Evolutionary conservation across 2,329 filamentous ascomycete genomes (phyloP).

Genomic region (Mycosphaerelloides madeirae): DNA sequence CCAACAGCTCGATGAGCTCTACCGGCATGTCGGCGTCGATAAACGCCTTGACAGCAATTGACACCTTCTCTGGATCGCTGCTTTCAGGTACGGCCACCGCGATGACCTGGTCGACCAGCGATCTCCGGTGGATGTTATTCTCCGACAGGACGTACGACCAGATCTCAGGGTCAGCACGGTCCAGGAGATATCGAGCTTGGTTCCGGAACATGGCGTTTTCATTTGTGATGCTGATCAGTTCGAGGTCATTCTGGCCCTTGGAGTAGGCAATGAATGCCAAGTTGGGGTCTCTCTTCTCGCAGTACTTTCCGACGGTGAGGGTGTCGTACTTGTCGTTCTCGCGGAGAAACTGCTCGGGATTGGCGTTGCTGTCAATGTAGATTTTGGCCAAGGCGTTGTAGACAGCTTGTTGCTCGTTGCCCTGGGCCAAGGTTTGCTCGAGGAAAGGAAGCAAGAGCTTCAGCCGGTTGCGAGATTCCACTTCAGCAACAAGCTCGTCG

Average conservation of each 20-base stretch:
- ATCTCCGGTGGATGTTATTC: conserved; percentile 92
- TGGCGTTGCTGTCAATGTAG: conserved; percentile 98
- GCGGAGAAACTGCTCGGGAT: conserved; percentile 94
- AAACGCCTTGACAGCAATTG: conserved; percentile 88
- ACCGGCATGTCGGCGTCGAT: conserved; percentile 83
- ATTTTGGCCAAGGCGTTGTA: conserved; percentile 98
- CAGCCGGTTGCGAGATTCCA: conserved; percentile 91
- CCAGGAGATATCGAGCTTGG: conserved; percentile 91
- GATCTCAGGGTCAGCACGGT: conserved; percentile 81
- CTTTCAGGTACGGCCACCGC: conserved; percentile 82
- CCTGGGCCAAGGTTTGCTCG: conserved; percentile 79
- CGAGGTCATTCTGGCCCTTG: conserved; percentile 95
- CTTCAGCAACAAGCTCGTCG: conserved; percentile 86
- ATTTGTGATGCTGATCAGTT: conserved; percentile 96
- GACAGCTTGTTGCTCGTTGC: conserved; percentile 93
- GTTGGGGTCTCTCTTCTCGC: conserved; percentile 96
- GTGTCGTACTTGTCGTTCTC: conserved; percentile 97
- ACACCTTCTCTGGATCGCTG: conserved; percentile 89
- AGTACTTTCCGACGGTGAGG: conserved; percentile 90
- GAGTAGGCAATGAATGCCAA: conserved; percentile 90
- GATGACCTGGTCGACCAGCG: conserved; percentile 92
- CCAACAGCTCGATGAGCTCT: conserved; percentile 92
- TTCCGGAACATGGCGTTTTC: conserved; percentile 99
- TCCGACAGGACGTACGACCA: conserved; percentile 93
- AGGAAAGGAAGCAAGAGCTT: conserved; percentile 96